These are phyloP conservation scores for Moniliophthora roreri DNA, from an alignment of 1,284 basidiomycete species.

Conservation along the genomic window DNA sequence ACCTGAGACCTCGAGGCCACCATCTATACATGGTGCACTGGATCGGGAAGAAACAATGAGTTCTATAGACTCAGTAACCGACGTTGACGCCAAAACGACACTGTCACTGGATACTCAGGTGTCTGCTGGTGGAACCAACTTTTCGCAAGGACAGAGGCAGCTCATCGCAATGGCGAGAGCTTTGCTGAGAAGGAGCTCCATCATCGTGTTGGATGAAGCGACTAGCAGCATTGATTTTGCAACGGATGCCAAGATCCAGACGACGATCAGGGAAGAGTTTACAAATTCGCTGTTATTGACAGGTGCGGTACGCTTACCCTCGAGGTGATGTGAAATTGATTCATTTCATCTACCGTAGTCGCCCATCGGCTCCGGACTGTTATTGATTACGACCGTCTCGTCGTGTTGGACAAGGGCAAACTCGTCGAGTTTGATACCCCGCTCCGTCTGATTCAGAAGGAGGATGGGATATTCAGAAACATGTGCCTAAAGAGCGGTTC, in stretches of 20 bases:
- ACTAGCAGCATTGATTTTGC: constrained; percentile 77
- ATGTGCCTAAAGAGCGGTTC: constrained; percentile 86
- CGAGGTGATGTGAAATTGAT: no score
- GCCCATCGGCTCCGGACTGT: constrained; percentile 73
- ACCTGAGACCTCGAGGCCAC: constrained; percentile 44
- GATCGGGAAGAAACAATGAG: constrained; percentile 34
- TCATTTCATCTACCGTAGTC: constrained; percentile 34
- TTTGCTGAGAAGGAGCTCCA: constrained; percentile 70
- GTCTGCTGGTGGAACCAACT: constrained; percentile 79
- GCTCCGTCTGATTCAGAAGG: constrained; percentile 69
- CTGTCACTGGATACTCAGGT: constrained; percentile 73
- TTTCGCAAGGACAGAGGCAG: constrained; percentile 84
- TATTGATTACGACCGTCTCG: constrained; percentile 78
- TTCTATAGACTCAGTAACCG: constrained; percentile 43
- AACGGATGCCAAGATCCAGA: constrained; percentile 78
- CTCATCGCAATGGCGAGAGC: constrained; percentile 81
- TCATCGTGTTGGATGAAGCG: constrained; percentile 85
- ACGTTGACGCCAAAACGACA: constrained; percentile 49
- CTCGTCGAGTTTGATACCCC: constrained; percentile 86
- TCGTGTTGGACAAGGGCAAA: constrained; percentile 81
- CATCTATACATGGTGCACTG: constrained; percentile 37
- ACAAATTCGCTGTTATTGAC: constrained; percentile 58
- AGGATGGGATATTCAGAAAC: constrained; percentile 71
- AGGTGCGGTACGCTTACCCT: constrained; percentile 32
- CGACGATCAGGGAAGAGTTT: constrained; percentile 81